phyloP scores from a whole-genome alignment of 176 grass and related monocot species.

The Puya raimondii region DNA sequence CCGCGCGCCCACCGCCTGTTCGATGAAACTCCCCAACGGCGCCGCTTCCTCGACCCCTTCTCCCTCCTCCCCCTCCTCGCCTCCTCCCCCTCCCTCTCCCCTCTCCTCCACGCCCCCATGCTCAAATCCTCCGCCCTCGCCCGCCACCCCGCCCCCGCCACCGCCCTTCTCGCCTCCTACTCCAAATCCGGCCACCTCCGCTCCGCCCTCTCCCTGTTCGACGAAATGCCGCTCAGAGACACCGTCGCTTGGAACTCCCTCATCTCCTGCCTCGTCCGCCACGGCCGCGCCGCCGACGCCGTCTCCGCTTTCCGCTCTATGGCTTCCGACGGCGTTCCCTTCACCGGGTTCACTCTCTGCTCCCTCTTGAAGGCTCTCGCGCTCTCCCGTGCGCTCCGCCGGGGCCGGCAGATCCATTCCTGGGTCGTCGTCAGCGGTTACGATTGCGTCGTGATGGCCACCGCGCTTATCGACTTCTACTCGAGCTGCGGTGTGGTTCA shows the following conservation, averaged over 20 bases:
- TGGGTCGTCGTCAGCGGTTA: constrained; percentile 20
- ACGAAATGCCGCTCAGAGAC: constrained; percentile 47
- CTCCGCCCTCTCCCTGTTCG: constrained; percentile 39
- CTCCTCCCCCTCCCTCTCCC: constrained; percentile 12
- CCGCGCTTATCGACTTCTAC: constrained; percentile 45
- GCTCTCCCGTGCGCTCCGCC: constrained; percentile 15
- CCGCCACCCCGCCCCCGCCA: constrained; percentile 27
- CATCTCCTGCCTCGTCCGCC: constrained; percentile 38
- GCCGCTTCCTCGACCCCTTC: background rate
- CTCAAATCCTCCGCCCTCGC: constrained; percentile 38
- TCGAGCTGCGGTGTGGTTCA: constrained; percentile 41
- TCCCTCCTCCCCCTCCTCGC: constrained; percentile 29
- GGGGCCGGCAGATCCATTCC: constrained; percentile 43
- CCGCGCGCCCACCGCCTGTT: background rate
- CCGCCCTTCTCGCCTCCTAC: constrained; percentile 38
- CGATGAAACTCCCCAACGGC: background rate
- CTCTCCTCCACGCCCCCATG: constrained; percentile 15
- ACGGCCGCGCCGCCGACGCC: constrained; percentile 15
- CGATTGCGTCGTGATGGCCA: constrained; percentile 25
- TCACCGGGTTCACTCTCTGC: constrained; percentile 36
- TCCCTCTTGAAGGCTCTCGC: constrained; percentile 46
- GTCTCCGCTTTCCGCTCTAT: constrained; percentile 24
- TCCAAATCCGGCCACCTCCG: constrained; percentile 18
- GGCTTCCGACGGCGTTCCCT: constrained; percentile 11
- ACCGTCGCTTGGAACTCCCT: constrained; percentile 54